Evolutionary conservation across 2,329 filamentous ascomycete species (phyloP), one percentile per base, ranked within the genome.

Genomic region (Fusarium sp.): DNA sequence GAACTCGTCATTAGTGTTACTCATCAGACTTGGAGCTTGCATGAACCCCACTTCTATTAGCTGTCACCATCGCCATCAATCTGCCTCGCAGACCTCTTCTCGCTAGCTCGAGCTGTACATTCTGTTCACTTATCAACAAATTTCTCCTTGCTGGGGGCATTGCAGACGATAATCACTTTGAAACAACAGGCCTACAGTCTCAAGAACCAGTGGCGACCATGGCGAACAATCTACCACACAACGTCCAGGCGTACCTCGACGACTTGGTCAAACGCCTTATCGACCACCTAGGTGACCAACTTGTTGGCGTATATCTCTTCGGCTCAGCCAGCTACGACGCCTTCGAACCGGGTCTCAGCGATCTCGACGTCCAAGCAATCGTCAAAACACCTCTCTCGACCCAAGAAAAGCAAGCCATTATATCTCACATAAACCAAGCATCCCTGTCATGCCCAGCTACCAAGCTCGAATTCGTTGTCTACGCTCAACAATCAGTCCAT

Each of bases 281-380:
- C 2, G 27, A 32, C 1, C 27, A 50, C 6, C 51, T 68, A 0
- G 44, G 24, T 22, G n/a, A 68, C 2, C 27, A 66, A 3, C 38
- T 68, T 2, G 5, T 68, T 8, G 65, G 62, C 0, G 34, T 68
- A 5, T 66, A 68, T 27, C 55, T 68, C 8, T 68, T 67, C 11
- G 65, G 65, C n/a, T 66, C 65, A 8, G 65, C 65, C 0, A 66
- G 65, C 16, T 62, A 68, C 22, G 45, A 32, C 4, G 62, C 62
- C 2, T 68, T 61, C 18, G 45, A 66, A 3, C 50, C 62, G 1
- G 51, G 50, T 1, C 34, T 45, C 8, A 68, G 65, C n/a, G 65
- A 68, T 38, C 30, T 68, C 10, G 65, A 68, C 14, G 32, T 66
- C 1, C 58, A 68, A 20, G 63, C 65, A 2, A 11, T 62, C 2